Base-by-base conservation (phyloP, 2,329 filamentous ascomycete genomes). In the Pseudocercospora vitis region DNA sequence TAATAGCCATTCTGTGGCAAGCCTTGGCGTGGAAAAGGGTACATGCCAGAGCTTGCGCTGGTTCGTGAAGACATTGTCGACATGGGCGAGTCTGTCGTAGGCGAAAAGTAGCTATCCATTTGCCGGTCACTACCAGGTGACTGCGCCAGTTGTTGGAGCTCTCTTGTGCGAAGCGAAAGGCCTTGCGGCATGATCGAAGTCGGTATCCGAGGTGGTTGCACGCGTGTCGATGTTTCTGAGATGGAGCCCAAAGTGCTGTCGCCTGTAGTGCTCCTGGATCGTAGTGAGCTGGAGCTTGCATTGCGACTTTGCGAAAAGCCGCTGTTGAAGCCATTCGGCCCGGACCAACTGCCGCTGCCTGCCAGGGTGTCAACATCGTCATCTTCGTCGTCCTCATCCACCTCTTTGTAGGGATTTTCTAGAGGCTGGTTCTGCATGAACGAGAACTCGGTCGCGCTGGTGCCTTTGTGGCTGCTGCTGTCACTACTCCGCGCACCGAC, bases 71-170 rank as follows among this genome's bases (percentile, higher is more conserved):
- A 62, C 46, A 57, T 57, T 7, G 87, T 86, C 7, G 87, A 89
- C 37, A 84, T 84, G 7, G 89, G 88, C 0, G 88, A 90, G 50
- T 96, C 91, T 28, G 80, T 81, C 2, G 86, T 81, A 0, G 94
- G 94, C 0, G 92, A 97, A 72, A 99, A 99, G 73, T 96, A 97
- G 3, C 91, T 96, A 54, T 91, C 89, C n/a, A 53, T 54, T 19
- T 78, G 82, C 29, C 76, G 78, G 48, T 82, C 79, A 16, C 82
- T 77, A 21, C 78, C 76, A 1, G 89, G 87, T 11, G 87, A 89
- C 48, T 75, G 71, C 52, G 70, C 72, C 21, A 71, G 72, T 55
- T 65, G 50, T 64, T 65, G 68, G n/a, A 79, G 67, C 61, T 82
- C 76, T 63, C 83, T 79, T 14, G 78, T 81, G 65, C 92, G 88